phyloP scores from a whole-genome alignment of 208 protist species.

The Vickermania ingenoplastis region DNA sequence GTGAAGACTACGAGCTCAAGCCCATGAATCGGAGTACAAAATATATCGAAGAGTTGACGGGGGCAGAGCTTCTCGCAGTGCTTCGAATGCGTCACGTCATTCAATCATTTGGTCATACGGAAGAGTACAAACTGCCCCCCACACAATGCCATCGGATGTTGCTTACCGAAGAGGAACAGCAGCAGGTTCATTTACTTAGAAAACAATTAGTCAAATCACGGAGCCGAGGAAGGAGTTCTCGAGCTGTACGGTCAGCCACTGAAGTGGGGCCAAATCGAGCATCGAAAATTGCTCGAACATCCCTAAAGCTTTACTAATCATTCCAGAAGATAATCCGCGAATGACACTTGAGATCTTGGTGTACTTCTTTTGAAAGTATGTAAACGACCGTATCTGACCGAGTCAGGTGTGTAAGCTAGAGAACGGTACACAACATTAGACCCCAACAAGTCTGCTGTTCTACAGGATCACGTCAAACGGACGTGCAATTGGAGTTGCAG shows the following conservation, averaged over 20 bases:
- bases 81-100: conserved; percentile 66
- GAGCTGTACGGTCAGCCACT: too few relatives aligned
- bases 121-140: conserved; percentile 35
- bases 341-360: neutral
- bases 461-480: too few relatives aligned
- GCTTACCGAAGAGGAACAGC: conserved; percentile 44
- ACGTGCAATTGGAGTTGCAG: too few relatives aligned
- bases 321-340: neutral
- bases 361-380: too few relatives aligned
- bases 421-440: too few relatives aligned
- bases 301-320: neutral
- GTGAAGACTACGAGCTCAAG: neutral
- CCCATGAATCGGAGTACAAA: conserved; percentile 25
- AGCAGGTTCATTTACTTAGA: conserved; percentile 54
- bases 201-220: neutral
- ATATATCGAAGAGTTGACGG: conserved; percentile 38
- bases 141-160: conserved; percentile 52
- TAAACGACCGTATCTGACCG: too few relatives aligned
- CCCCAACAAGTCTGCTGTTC: too few relatives aligned
- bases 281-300: too few relatives aligned
- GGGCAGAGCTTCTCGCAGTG: conserved; percentile 65
- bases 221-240: neutral
- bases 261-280: too few relatives aligned
- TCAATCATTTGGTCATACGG: conserved; percentile 47
- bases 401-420: too few relatives aligned